Evolutionary conservation across 495 filamentous ascomycete genomes (phyloP), one percentile per base, ranked within the genome.

Genomic region (Hapsidospora chrysogenum): DNA sequence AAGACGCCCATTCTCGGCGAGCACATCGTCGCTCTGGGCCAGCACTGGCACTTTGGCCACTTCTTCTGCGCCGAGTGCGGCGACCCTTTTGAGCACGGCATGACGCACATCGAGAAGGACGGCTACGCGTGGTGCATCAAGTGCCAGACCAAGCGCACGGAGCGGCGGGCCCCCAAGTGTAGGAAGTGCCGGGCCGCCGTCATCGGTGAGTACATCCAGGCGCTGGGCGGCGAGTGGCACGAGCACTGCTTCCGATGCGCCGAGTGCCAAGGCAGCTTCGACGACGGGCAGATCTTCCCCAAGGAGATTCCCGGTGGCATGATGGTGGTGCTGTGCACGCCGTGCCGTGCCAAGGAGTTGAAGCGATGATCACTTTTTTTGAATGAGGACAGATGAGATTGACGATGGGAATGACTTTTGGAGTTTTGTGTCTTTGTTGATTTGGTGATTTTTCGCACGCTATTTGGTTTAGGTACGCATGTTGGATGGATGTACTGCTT

Each of bases 1-100:
- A 89, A 81, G 58, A 99, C 89, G 17, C 89, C 89, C n/a, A 99
- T 99, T 46, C 80, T 96, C 51, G 83, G 85, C 28, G 87, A 96
- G 59, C 80, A 95, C 27, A 74, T 93, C 9, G 75, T 96, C 26
- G 89, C 89, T 2, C 80, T 89, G 45, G 89, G 92, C 14, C 75
- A 78, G 14, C 83, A 92, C 56, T 99, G 84, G 84, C 89, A 99
- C 57, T 80, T 81, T 42, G 89, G 89, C 1, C 89, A 99, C 61
- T 99, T 99, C 64, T 99, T 96, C 69, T 99, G 89, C 51, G 92
- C 92, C 19, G 82, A 99, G 66, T 99, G 89, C 57, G 89, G 89
- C 41, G 89, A 99, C 67, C 85, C 86, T 13, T 95, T 95, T 52
- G 78, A 78, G 50, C 61, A 66, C 11, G 62, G 69, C 26, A 86